phyloP scores from a whole-genome alignment of 306 rosid species.

The Cicer pinnatifidum region DNA sequence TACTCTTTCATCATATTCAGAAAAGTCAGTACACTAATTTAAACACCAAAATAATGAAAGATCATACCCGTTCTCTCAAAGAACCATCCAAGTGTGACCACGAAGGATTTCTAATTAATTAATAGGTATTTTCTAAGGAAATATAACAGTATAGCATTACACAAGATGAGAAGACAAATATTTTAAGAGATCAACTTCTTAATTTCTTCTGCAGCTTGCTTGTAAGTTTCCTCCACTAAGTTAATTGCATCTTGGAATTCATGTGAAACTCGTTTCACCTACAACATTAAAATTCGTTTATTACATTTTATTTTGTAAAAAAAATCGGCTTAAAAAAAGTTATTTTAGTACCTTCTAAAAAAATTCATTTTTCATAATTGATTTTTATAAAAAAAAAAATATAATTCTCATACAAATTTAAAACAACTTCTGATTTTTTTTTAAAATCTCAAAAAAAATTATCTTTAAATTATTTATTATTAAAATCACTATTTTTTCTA shows the following conservation, averaged over 20 bases:
- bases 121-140: not conserved
- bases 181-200: slow-evolving; percentile 43
- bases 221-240: slow-evolving; percentile 45
- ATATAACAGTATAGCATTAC: not conserved
- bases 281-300: not conserved
- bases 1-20: too few relatives aligned
- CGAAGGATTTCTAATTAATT: too few relatives aligned
- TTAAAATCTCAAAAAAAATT: too few relatives aligned
- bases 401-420: too few relatives aligned
- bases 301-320: too few relatives aligned
- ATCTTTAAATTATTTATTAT: too few relatives aligned
- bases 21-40: not conserved
- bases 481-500: too few relatives aligned
- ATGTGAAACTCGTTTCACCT: slow-evolving; percentile 46
- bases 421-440: too few relatives aligned
- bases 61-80: not conserved
- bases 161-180: not conserved
- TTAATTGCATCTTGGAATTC: slow-evolving; percentile 17
- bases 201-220: slow-evolving; percentile 65
- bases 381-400: too few relatives aligned
- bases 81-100: not conserved
- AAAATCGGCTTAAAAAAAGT: too few relatives aligned
- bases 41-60: not conserved
- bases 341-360: too few relatives aligned
- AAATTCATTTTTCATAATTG: too few relatives aligned